Conservation (phyloP, 495 filamentous ascomycete genomes). For the Astrothelium subdiscretum region DNA sequence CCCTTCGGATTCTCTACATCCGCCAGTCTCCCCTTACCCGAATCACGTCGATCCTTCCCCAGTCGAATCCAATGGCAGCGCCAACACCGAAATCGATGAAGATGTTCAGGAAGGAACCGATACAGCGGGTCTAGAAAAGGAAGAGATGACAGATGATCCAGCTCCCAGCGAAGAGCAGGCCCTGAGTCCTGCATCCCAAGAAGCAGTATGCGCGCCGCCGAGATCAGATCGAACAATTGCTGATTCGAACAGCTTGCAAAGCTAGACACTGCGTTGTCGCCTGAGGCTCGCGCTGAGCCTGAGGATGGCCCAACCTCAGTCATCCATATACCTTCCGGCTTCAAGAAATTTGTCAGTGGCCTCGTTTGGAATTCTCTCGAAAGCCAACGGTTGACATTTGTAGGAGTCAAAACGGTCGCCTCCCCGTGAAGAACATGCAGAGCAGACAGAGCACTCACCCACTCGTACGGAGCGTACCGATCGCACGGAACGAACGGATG, state of each 20-base stretch:
- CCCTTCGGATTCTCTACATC: conserved; percentile 24
- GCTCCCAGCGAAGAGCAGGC: neutral
- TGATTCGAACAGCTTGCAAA: conserved; percentile 42
- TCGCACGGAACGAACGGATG: conserved; percentile 10
- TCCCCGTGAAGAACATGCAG: conserved; percentile 4
- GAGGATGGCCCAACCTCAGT: conserved; percentile 67
- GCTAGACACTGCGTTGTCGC: conserved; percentile 43
- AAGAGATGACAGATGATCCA: conserved; percentile 20
- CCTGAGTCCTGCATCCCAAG: neutral
- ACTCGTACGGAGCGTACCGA: neutral
- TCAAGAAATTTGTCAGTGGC: conserved; percentile 58
- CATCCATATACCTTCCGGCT: conserved; percentile 76
- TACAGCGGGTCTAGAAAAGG: conserved; percentile 23
- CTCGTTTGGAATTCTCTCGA: conserved; percentile 15
- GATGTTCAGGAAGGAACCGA: conserved; percentile 39
- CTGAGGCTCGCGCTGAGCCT: conserved; percentile 47
- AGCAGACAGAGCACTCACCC: conserved; percentile 15
- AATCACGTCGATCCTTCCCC: conserved; percentile 55
- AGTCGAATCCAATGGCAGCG: conserved; percentile 64
- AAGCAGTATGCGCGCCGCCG: conserved; percentile 4
- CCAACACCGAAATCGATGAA: conserved; percentile 62
- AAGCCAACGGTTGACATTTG: conserved; percentile 4
- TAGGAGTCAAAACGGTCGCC: conserved; percentile 21
- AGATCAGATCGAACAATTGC: conserved; percentile 5
- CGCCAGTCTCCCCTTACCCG: conserved; percentile 29